These are phyloP conservation scores for Alternaria sp. DNA, from an alignment of 2,329 filamentous ascomycete species.

Conservation along the genomic window DNA sequence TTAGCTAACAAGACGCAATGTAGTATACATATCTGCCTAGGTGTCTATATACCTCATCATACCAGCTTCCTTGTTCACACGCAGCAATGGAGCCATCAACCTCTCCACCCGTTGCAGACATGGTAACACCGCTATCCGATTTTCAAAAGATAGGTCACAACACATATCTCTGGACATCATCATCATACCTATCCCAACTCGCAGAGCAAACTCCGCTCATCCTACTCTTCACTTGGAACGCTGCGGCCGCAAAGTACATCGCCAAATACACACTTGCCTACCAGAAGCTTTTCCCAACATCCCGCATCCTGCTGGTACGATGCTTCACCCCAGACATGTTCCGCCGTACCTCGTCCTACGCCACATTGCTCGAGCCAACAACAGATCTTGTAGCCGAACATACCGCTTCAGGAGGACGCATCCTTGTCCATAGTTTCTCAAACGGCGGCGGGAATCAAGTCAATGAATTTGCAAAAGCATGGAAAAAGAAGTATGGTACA, in stretches of 20 bases:
- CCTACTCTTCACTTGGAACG: constrained; percentile 45
- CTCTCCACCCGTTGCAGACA: constrained; percentile 1
- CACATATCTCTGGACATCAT: constrained; percentile 40
- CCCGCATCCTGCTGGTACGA: constrained; percentile 40
- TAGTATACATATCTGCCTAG: not conserved
- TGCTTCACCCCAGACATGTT: constrained; percentile 42
- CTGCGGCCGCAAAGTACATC: constrained; percentile 44
- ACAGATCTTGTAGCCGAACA: constrained; percentile 34
- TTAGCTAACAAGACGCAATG: not conserved
- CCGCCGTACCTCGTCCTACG: constrained; percentile 22
- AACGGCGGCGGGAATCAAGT: constrained; percentile 47
- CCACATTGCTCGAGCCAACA: constrained; percentile 29
- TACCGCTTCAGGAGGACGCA: constrained; percentile 24
- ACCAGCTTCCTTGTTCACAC: not conserved
- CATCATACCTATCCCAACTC: constrained; percentile 14
- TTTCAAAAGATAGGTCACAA: constrained; percentile 45
- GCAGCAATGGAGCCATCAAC: constrained; percentile 15
- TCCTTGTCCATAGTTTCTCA: constrained; percentile 46
- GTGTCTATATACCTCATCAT: not conserved
- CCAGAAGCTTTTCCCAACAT: constrained; percentile 38
- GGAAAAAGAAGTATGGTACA: constrained; percentile 25
- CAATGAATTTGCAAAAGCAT: constrained; percentile 41
- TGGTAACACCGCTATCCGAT: constrained; percentile 32
- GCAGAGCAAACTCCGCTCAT: constrained; percentile 30
- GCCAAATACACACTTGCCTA: constrained; percentile 46